Base-by-base conservation (phyloP, 768 basidiomycete species). In the Hemileccinum impolitum region DNA sequence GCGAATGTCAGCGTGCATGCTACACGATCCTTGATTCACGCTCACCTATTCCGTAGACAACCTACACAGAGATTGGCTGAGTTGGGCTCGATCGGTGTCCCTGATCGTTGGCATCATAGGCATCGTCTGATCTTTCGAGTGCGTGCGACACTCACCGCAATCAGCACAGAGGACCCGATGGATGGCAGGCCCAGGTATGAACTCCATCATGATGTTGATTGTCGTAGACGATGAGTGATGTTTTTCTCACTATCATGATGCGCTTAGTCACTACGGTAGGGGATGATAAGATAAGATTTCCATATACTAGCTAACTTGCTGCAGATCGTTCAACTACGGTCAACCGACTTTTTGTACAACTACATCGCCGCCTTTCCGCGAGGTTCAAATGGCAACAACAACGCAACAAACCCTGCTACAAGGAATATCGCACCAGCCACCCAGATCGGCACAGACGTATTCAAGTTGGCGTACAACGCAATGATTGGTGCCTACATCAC, bases 31-130 rank as follows among this genome's bases (percentile, higher is more conserved):
- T n/a, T 34, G 44, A 17, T 50, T 30, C 6, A 8, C 14, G 69
- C 85, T 53, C 64, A 87, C 87, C 86, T 85, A 77, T 94, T 95
- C 48, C 93, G 72, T 38, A 96, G 75, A 63, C 94, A 95, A 43
- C 79, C 81, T 6, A 94, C 90, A 58, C 94, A 95, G 32, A 94
- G 74, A 73, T 94, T 94, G 35, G 93, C 93, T 53, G 89, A 90
- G 68, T 96, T 93, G 35, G 91, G 91, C 35, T 87, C 84, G 61
- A 94, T 94, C 28, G 87, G 87, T 32, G 84, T 89, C 52, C 87
- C 88, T 90, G 52, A 43, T 61, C 28, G 12, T 37, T 19, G 39
- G 18, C 28, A 43, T 48, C 11, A 48, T 49, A 25, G 6, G 25
- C 35, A 43, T 39, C 36, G 35, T 12, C 32, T 18, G 13, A 35